Base-by-base conservation (phyloP, 2,329 filamentous ascomycete species). In the Teratosphaeria epicoccoides region DNA sequence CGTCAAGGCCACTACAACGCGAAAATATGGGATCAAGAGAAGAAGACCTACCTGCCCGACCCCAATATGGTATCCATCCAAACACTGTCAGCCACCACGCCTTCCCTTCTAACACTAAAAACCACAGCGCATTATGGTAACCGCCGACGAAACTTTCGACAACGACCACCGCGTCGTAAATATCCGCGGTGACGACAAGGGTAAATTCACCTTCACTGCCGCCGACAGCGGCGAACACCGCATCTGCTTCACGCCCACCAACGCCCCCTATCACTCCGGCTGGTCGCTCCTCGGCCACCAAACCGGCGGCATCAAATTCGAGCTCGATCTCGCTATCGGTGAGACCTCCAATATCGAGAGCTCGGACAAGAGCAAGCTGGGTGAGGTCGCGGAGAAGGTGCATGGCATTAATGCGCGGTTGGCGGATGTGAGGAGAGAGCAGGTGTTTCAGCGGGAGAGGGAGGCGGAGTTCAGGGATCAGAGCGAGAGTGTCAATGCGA, bases 391-490 rank as follows among this genome's bases (percentile, higher is more conserved):
- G 55, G 80, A 85, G 71, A 88, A 90, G 66, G 84, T 97, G 55
- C 84, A 83, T 77, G 91, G 96, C 71, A 73, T 98, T 66, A 96
- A 95, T 71, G 81, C 82, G 37, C 79, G 93, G 55, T 72, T 98
- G 69, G 81, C 85, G 66, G 93, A 97, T 71, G 89, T 98, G 56
- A 79, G 88, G 64, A 77, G 90, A 63, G 93, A 98, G 75, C 93
- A 98, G 78, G 82, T 97, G 52, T 97, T 96, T 75, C 93, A 98
- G 71, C 58, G 96, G 87, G 93, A 97, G 78, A 88, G 93, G 60
- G 93, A 98, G 69, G 89, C 89, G 63, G 90, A 97, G 70, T 98
- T 98, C 78, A 82, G 93, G 73, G 93, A 98, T 72, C 93, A 97
- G 72, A 96, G 89, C 63, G 93, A 98, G 72, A 77, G 81, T 43